These are phyloP conservation scores for Chrysoporthe puriensis DNA, from an alignment of 2,329 filamentous ascomycete species.

Conservation along the genomic window DNA sequence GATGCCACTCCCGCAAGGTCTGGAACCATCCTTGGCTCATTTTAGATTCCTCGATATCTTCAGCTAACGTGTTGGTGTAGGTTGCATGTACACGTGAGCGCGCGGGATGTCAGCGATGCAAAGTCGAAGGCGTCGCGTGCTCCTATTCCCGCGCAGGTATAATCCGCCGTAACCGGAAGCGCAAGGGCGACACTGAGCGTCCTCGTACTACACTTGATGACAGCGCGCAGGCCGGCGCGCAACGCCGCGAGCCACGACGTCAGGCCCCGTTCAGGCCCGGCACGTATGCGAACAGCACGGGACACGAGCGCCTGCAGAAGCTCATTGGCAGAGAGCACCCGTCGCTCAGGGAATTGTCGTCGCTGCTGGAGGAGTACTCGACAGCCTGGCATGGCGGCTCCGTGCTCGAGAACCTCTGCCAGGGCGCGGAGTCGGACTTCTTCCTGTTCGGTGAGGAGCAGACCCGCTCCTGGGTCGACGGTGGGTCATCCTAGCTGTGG, in stretches of 20 bases:
- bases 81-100: constrained; percentile 14
- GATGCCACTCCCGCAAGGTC: constrained; percentile 11
- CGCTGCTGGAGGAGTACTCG: constrained; percentile 9
- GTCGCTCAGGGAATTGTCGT: constrained; percentile 7
- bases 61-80: not conserved
- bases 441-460: not conserved
- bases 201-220: not conserved
- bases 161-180: constrained; percentile 12
- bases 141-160: constrained; percentile 11
- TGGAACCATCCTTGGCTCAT: too few species aligned
- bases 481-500: not conserved
- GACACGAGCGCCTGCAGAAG: constrained; percentile 7
- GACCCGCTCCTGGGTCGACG: not conserved
- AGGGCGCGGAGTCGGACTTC: not conserved
- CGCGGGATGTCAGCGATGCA: constrained; percentile 15
- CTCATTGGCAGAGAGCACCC: constrained; percentile 1
- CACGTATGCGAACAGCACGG: not conserved
- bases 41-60: not conserved
- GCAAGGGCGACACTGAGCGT: not conserved
- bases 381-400: not conserved
- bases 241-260: not conserved
- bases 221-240: not conserved
- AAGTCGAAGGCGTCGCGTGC: constrained; percentile 3
- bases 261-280: not conserved
- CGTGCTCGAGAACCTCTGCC: not conserved